Conservation (phyloP, 2,329 filamentous ascomycete genomes). For the Sarocladiaceae sp. region DNA sequence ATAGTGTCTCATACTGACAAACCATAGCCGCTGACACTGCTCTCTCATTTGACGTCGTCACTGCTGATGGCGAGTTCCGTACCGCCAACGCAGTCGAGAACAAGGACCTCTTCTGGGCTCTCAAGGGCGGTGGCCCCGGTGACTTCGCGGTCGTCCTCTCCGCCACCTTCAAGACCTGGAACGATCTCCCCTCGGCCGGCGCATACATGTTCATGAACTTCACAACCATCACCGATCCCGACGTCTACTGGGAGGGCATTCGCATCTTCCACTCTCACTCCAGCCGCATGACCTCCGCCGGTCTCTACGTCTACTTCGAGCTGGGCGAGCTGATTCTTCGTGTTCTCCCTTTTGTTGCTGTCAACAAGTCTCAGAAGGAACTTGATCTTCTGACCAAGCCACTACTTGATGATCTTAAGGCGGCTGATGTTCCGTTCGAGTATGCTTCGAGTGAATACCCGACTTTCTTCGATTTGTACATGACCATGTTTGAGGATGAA, state of each 20-base stretch:
- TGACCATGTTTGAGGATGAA: constrained; percentile 32
- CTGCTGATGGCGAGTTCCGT: constrained; percentile 20
- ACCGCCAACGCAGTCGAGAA: constrained; percentile 30
- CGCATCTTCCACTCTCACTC: constrained; percentile 41
- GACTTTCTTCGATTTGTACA: constrained; percentile 32
- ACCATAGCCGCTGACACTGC: constrained; percentile 49
- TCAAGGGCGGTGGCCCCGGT: constrained; percentile 40
- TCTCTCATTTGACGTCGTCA: constrained; percentile 33
- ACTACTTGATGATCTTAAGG: constrained; percentile 27
- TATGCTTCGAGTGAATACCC: constrained; percentile 22
- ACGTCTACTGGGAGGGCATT: constrained; percentile 43
- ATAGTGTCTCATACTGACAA: neutral
- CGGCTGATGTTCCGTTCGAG: constrained; percentile 23
- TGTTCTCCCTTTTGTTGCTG: constrained; percentile 32
- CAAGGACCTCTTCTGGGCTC: constrained; percentile 36
- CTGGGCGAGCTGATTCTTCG: constrained; percentile 32
- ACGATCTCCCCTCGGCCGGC: constrained; percentile 38
- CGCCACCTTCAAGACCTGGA: constrained; percentile 39
- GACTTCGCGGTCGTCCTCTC: constrained; percentile 48
- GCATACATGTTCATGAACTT: constrained; percentile 34
- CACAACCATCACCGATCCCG: constrained; percentile 29
- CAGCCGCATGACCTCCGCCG: constrained; percentile 34
- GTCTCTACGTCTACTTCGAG: constrained; percentile 41
- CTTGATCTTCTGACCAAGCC: constrained; percentile 30
- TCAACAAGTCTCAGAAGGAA: constrained; percentile 30